Percentiles rank a stretch among this genome's conserved stretches.
phyloP scores from a whole-genome alignment of 345 rosid species.

The Eucalyptus dawsonii region DNA sequence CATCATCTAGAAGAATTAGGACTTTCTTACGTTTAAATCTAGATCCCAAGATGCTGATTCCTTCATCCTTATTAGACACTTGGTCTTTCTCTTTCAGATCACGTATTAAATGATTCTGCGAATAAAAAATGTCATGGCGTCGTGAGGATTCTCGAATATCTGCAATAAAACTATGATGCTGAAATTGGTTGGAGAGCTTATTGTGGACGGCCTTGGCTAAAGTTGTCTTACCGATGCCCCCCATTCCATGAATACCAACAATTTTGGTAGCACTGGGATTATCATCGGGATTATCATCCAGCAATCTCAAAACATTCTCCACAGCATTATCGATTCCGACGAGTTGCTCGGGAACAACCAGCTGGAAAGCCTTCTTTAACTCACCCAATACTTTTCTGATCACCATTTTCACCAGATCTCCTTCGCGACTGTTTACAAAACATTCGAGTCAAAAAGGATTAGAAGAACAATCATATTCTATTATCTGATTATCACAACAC shows the following conservation, averaged over 20 bases:
- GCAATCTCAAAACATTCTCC: too few relatives aligned
- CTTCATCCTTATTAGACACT: rapidly evolving
- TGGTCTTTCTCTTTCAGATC: rapidly evolving
- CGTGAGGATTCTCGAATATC: rapidly evolving
- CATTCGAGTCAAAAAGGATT: neutral
- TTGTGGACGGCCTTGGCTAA: too few relatives aligned
- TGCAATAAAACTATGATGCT: too few relatives aligned
- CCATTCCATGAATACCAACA: too few relatives aligned
- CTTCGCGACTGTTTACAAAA: neutral
- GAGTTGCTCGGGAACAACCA: neutral
- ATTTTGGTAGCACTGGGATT: rapidly evolving
- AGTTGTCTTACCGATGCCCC: too few relatives aligned
- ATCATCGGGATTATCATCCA: too few relatives aligned
- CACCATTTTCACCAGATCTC: neutral
- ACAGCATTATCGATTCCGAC: neutral
- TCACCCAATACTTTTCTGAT: neutral
- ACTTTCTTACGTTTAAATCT: too few relatives aligned
- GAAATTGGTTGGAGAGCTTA: too few relatives aligned
- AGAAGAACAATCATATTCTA: neutral
- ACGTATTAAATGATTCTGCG: rapidly evolving
- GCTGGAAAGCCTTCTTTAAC: neutral
- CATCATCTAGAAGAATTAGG: too few relatives aligned
- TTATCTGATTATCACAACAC: too few relatives aligned
- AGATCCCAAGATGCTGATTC: rapidly evolving
- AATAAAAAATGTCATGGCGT: rapidly evolving